phyloP scores from a whole-genome alignment of 768 basidiomycete genomes.

The Amyloporia xantha region DNA sequence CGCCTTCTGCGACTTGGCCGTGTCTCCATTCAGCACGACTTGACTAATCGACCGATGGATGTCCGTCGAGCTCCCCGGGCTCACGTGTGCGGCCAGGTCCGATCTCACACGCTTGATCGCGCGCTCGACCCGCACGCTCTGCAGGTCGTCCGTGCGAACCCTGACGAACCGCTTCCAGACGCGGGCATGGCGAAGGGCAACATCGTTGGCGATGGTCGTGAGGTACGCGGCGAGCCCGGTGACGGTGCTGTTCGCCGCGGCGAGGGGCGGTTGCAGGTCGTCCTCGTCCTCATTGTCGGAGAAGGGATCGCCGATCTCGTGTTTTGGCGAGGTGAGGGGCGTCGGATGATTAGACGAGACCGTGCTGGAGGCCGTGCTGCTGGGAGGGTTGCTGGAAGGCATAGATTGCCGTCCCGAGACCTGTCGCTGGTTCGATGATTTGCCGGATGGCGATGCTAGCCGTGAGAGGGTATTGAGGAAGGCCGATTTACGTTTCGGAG shows the following conservation, averaged over 20 bases:
- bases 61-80: slow-evolving; percentile 25
- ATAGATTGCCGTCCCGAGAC: slow-evolving; percentile 26
- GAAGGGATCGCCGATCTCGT: slow-evolving; percentile 62
- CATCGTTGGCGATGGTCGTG: slow-evolving; percentile 68
- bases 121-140: slow-evolving; percentile 80
- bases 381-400: slow-evolving; percentile 19
- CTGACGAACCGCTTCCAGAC: slow-evolving; percentile 84
- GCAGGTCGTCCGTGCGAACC: slow-evolving; percentile 81
- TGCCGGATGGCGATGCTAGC: slow-evolving; percentile 65
- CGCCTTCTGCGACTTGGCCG: slow-evolving; percentile 10
- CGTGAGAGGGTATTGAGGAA: slow-evolving; percentile 85
- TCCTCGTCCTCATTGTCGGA: slow-evolving; percentile 20
- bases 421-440: slow-evolving; percentile 35
- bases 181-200: slow-evolving; percentile 52
- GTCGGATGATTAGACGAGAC: slow-evolving; percentile 34
- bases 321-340: slow-evolving; percentile 44
- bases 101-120: slow-evolving; percentile 85
- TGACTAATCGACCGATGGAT: slow-evolving; percentile 27
- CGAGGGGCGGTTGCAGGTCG: slow-evolving; percentile 19
- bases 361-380: slow-evolving; percentile 26
- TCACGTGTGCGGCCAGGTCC: slow-evolving; percentile 70
- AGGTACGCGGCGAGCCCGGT: slow-evolving; percentile 74
- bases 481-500: slow-evolving; percentile 69
- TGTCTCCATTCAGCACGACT: slow-evolving; percentile 19
- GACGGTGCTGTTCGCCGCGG: slow-evolving; percentile 43